Evolutionary conservation across 805 yeast genomes (phyloP).

Genomic region (Grigorovia yakushimaensis): DNA sequence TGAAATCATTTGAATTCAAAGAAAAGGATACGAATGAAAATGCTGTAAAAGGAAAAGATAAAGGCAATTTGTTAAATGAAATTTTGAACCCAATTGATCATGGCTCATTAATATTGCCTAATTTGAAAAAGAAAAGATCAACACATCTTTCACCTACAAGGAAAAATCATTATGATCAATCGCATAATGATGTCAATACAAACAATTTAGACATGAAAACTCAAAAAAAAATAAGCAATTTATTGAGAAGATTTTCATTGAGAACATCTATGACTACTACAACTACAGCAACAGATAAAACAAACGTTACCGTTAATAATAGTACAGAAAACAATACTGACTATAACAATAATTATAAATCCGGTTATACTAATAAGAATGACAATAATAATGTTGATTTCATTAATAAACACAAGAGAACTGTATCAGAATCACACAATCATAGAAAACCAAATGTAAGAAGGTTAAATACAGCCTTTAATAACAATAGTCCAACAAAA

Average conservation of each 20-base stretch:
- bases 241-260: conserved; percentile 8
- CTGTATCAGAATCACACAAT: conserved; percentile 1
- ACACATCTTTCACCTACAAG: conserved; percentile 39
- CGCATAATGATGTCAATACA: conserved; percentile 1
- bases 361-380: not conserved
- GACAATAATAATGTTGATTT: not conserved
- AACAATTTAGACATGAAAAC: not conserved
- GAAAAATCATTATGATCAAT: conserved; percentile 13
- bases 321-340: conserved; percentile 2
- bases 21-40: not conserved
- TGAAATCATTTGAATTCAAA: not conserved
- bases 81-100: not conserved
- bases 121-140: conserved; percentile 5
- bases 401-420: conserved; percentile 1
- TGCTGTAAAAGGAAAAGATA: not conserved
- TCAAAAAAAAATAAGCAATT: conserved; percentile 4
- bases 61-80: not conserved
- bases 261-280: conserved; percentile 9
- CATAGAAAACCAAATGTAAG: not conserved
- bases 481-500: not conserved
- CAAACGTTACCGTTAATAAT: not conserved
- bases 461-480: not conserved
- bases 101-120: conserved; percentile 1
- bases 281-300: conserved; percentile 1
- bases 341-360: not conserved